These are phyloP conservation scores for Anthoceros angustus DNA, from an alignment of 225 moss, liverwort and hornwort genomes.

Conservation along the genomic window DNA sequence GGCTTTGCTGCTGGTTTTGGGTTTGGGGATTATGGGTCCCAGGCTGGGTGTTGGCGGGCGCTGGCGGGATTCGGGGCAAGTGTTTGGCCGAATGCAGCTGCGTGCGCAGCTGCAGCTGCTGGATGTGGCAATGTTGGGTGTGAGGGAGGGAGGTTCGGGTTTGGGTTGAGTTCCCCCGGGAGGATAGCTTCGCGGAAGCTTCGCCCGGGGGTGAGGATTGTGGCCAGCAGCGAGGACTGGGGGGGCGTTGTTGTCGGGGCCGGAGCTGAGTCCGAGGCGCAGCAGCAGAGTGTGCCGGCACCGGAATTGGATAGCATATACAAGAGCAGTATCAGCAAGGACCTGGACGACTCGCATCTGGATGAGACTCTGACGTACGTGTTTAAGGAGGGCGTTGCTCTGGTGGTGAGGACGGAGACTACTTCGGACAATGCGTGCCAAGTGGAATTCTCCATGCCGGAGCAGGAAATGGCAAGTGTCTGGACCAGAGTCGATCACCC, in stretches of 20 bases:
- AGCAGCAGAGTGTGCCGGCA: neutral
- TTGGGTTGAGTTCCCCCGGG: neutral
- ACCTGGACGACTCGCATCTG: neutral
- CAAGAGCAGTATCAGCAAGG: constrained; percentile 1
- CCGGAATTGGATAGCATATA: neutral
- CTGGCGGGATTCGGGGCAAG: too few species aligned
- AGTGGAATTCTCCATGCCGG: constrained; percentile 13
- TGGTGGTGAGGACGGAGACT: constrained; percentile 8
- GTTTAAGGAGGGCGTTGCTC: neutral
- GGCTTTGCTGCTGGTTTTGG: too few species aligned
- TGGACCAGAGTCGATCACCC: neutral
- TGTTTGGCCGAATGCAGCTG: too few species aligned
- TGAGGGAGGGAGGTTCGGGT: too few species aligned
- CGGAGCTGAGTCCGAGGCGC: neutral
- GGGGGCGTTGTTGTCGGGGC: neutral
- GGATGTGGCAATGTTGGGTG: too few species aligned
- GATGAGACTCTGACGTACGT: constrained; percentile 6
- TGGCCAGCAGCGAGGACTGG: neutral
- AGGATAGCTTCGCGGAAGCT: neutral
- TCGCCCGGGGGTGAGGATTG: too few species aligned
- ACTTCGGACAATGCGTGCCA: constrained; percentile 8
- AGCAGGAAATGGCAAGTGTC: constrained; percentile 12
- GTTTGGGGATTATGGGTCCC: too few species aligned
- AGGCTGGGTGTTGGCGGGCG: too few species aligned
- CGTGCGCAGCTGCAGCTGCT: too few species aligned